phyloP scores from a whole-genome alignment of 2,329 filamentous ascomycete genomes.

The Cercospora berteroae region DNA sequence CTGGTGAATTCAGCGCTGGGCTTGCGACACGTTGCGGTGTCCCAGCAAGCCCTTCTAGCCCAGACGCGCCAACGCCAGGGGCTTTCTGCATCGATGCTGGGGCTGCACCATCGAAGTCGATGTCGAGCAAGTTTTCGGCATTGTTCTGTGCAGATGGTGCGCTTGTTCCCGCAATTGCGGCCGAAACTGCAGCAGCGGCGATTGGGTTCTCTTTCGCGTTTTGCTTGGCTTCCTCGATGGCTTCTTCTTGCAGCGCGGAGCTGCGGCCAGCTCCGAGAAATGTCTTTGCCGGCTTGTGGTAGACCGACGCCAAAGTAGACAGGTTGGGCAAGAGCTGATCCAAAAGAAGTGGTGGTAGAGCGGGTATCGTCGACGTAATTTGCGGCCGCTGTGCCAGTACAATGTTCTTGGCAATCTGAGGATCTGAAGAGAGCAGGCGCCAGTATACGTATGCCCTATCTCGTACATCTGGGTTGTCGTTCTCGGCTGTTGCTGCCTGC shows the following conservation, averaged over 20 bases:
- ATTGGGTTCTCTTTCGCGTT: constrained; percentile 92
- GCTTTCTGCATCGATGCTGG: constrained; percentile 79
- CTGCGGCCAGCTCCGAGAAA: constrained; percentile 95
- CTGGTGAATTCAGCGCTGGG: constrained; percentile 51
- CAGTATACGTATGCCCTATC: constrained; percentile 98
- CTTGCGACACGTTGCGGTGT: constrained; percentile 69
- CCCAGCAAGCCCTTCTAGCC: constrained; percentile 56
- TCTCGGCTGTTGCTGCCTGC: constrained; percentile 87
- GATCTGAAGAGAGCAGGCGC: constrained; percentile 89
- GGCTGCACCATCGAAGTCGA: constrained; percentile 90
- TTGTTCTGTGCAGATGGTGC: constrained; percentile 63
- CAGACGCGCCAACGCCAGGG: constrained; percentile 50
- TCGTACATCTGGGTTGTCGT: constrained; percentile 95
- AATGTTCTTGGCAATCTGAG: constrained; percentile 86
- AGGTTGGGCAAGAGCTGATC: constrained; percentile 89
- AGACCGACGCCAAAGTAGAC: constrained; percentile 92
- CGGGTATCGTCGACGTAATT: constrained; percentile 91
- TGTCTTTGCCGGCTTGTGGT: constrained; percentile 97
- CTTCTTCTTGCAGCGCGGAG: constrained; percentile 89
- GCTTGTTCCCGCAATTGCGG: constrained; percentile 53
- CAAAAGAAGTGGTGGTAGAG: constrained; percentile 75
- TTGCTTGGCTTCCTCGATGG: constrained; percentile 92
- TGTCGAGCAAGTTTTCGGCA: constrained; percentile 91
- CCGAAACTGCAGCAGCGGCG: constrained; percentile 74
- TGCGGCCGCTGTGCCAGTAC: constrained; percentile 91